These are phyloP conservation scores for Oemleria cerasiformis DNA, from an alignment of 306 rosid genomes.

Conservation along the genomic window DNA sequence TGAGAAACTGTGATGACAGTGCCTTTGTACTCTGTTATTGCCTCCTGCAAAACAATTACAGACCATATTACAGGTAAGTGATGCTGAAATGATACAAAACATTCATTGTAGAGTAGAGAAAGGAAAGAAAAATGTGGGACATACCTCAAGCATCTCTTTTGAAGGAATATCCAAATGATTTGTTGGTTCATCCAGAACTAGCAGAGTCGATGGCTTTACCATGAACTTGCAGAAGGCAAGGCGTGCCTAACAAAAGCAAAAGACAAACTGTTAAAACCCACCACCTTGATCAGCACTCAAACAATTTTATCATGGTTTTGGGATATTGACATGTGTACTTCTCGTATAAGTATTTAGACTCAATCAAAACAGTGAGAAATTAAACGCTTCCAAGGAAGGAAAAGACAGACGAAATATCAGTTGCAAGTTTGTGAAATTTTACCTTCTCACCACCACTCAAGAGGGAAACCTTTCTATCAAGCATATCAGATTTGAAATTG, in stretches of 20 bases:
- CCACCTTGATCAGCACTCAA: neutral
- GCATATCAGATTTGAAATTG: conserved; percentile 93
- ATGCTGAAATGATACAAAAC: neutral
- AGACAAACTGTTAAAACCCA: conserved; percentile 1
- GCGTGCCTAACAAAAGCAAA: conserved; percentile 67
- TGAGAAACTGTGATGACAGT: conserved; percentile 93
- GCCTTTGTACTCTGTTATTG: conserved; percentile 77
- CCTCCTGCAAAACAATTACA: conserved; percentile 61
- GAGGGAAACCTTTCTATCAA: conserved; percentile 87
- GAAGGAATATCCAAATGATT: conserved; percentile 99
- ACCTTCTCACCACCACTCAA: conserved; percentile 99
- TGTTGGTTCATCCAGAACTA: conserved; percentile 94
- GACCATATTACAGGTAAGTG: conserved; percentile 5
- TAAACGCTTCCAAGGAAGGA: neutral
- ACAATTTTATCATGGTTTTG: neutral
- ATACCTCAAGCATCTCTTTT: conserved; percentile 98
- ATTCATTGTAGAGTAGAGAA: neutral
- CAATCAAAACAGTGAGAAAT: neutral
- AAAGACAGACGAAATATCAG: neutral
- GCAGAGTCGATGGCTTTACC: conserved; percentile 88
- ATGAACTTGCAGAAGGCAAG: conserved; percentile 96
- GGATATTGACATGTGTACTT: neutral
- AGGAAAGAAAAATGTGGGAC: conserved; percentile 17
- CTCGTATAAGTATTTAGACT: neutral
- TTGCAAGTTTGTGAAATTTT: conserved; percentile 7